Evolutionary conservation across 306 rosid genomes (phyloP), one percentile per base, ranked within the genome.

Genomic region (Citrullus amarus): DNA sequence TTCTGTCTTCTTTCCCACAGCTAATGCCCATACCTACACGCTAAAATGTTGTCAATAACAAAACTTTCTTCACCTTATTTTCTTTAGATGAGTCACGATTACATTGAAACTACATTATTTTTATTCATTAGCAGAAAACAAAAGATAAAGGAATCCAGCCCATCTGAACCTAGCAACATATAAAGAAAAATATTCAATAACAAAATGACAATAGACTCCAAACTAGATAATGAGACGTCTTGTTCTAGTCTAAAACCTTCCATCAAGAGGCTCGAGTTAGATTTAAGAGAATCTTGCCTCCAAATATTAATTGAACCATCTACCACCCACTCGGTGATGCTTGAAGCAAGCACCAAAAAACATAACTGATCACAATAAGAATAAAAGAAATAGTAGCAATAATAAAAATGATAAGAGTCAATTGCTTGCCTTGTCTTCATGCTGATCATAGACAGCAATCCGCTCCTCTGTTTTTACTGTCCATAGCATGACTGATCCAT

Each of bases 401-500:
- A 61, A 43, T 25, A 80, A 63, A 36, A 44, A 61, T 28, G 10
- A 54, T 25, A 75, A 12, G 46, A 66, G 63, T 50, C 62, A 44
- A 22, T 68, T 38, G 34, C 71, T 71, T 72, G 91, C 98, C 97
- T 95, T 95, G 86, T 95, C 96, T 85, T 92, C 97, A 43, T 95
- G 98, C 16, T 91, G 80, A 86, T 95, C 98, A 80, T 92, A 92
- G 22, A 91, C 88, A 55, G 96, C 96, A 84, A 91, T 85, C 82
- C 97, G 90, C 84, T 95, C 98, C 63, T 86, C 85, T 14, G 93
- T 86, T 83, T 91, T 95, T 20, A 95, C 92, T 13, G 91, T 91
- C 97, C 97, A 95, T 57, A 95, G 90, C 91, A 92, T 95, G 71
- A 95, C 86, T 81, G 91, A 82, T 32, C 96, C 96, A 86, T 95